Conservation (phyloP, 2,329 filamentous ascomycete genomes). For the Cladosporium velox region DNA sequence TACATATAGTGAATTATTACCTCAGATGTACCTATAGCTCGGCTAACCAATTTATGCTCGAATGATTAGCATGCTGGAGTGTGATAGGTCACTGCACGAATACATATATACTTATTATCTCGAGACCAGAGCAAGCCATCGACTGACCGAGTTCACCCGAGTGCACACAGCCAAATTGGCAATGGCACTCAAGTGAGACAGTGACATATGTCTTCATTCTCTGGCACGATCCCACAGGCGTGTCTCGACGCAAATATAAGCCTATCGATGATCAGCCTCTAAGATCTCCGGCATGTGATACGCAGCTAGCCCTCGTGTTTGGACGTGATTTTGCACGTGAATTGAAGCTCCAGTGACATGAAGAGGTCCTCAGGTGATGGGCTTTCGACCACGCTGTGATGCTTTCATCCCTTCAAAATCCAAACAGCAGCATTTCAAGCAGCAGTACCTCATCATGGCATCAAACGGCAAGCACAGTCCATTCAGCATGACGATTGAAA, state of each 20-base stretch:
- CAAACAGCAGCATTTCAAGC: no score
- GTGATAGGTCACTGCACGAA: background rate
- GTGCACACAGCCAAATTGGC: background rate
- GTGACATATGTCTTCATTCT: background rate
- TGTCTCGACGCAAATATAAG: background rate
- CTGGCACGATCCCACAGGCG: background rate
- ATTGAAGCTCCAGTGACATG: background rate
- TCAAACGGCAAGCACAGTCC: background rate
- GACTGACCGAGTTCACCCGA: background rate
- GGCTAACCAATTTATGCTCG: background rate
- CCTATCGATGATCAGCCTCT: background rate
- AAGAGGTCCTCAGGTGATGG: background rate
- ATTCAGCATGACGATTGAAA: background rate
- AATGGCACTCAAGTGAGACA: background rate
- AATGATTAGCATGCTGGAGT: background rate
- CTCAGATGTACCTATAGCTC: background rate
- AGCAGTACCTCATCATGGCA: background rate
- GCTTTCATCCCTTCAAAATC: background rate
- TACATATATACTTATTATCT: background rate
- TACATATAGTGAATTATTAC: background rate
- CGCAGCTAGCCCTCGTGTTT: background rate
- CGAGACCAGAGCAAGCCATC: background rate
- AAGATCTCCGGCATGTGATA: background rate
- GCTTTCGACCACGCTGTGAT: background rate
- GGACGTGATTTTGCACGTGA: background rate